Evolutionary conservation across 495 filamentous ascomycete species (phyloP), one percentile per base, ranked within the genome.

Genomic region (Astrothelium macrocarpum): DNA sequence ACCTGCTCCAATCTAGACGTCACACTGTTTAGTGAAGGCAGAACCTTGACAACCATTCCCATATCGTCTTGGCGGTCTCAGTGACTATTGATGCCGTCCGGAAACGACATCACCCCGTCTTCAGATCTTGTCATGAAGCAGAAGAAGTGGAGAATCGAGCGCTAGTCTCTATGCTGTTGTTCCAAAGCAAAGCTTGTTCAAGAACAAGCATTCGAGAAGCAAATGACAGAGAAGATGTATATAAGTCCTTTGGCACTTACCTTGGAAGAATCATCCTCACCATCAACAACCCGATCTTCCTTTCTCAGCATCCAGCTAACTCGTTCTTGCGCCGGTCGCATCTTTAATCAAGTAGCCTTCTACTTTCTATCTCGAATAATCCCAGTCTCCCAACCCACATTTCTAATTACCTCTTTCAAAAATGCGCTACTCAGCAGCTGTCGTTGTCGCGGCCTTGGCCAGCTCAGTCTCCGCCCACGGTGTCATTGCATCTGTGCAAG

Each of bases 401-500:
- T 28, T 56, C 49, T 16, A 28, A 56, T 26, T 16, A 10, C 49
- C 9, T 16, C 2, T 5, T 1, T 68, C 68, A 72, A 69, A 39
- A 29, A 72, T 72, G 71, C 66, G 69, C 63, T 72, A 69, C 67
- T 69, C 68, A 63, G 68, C 71, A 65, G 65, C 62, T 42, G 62
- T 71, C 65, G 65, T 72, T 64, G 62, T 72, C 66, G 53, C 60
- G 62, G 67, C 66, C 16, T 56, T 56, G 49, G 49, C 49, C 53
- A 72, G 68, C 65, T 71, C 73, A 60, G 72, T 68, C 62, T 71
- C 67, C 43, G 70, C 70, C 16, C 81, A 84, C 65, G 81, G 81
- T 66, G 72, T 82, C 16, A 74, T 82, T 59, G 81, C 80, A 53
- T 71, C 75, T 20, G 75, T 84, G 68, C 66, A 71, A 26, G 81